Base-by-base conservation (phyloP, 495 filamentous ascomycete species). In the Aeminium ludgeri region DNA sequence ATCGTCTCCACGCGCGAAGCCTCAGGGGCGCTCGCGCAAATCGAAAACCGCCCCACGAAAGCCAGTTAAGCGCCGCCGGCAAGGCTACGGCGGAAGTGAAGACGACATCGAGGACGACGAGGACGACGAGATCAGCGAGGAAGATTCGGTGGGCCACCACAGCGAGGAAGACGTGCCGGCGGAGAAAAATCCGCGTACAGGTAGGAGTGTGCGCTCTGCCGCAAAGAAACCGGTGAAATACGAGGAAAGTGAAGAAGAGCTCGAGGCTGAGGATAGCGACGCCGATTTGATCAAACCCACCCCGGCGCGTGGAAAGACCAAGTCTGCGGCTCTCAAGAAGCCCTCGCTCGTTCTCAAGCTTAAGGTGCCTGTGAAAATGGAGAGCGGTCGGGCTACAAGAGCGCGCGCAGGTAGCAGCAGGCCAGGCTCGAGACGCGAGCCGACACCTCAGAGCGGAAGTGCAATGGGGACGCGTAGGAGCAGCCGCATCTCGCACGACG, bases 121-220 rank as follows among this genome's bases (percentile, higher is more conserved):
- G 28, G 42, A 74, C 13, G 48, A 38, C 10, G 35, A 25, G 13
- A 15, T n/a, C 15, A 31, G n/a, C 15, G 45, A 45, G 17, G 43
- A 45, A 19, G 43, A 16, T 10, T 32, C 35, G 4, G 44, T 41
- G 11, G 41, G 3, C 3, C 10, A 38, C 16, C 69, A 73, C 0
- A 79, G 76, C 27, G 69, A 60, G 13, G 72, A 73, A 23, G 67
- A 69, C 3, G 79, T 80, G 30, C 73, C 74, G n/a, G 57, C 67
- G 0, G 76, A 81, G 51, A 60, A 72, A 1, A 72, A 72, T 32
- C 63, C 73, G 3, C 75, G 67, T n/a, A 73, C 79, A 29, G 82
- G 82, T n/a, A 67, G 78, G 12, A 70, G 72, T 19, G 72, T 74
- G 53, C 69, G 82, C 48, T 66, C 75, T 44, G 74, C 72, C 10